Percentiles rank a stretch among this genome's conserved stretches.
Evolutionary conservation across 192 early-diverging fungal genomes (phyloP).

Genomic region (Backusella liffmaniae): DNA sequence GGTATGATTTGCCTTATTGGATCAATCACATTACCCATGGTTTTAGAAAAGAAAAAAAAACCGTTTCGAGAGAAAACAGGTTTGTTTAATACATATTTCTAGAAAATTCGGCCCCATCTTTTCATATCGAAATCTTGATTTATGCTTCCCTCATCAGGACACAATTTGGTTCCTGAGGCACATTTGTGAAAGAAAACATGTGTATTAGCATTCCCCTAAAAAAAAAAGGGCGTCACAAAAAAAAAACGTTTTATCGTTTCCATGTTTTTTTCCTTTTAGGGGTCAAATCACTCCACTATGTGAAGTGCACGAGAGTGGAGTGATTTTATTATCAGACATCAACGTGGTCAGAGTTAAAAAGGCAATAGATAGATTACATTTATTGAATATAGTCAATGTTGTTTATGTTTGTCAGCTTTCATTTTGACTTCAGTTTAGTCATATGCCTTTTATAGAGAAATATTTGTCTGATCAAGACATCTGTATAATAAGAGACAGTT

Average conservation of each 20-base stretch:
- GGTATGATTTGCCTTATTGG: neutral
- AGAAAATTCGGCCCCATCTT: neutral
- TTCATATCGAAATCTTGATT: neutral
- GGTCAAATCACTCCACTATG: neutral
- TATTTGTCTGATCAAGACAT: too few species aligned
- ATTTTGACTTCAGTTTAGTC: too few species aligned
- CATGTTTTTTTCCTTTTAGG: neutral
- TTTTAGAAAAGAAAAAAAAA: neutral
- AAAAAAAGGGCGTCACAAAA: neutral
- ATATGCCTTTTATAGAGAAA: too few species aligned
- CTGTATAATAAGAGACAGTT: too few species aligned
- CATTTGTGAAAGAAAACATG: neutral
- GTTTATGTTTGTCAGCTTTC: too few species aligned
- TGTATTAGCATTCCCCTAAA: neutral
- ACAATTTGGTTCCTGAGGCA: neutral
- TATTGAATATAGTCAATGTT: too few species aligned
- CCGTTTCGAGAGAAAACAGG: neutral
- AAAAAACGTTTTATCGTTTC: neutral
- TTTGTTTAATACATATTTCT: too few species aligned
- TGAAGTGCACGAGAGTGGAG: neutral
- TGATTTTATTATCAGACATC: neutral
- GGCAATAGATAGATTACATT: neutral
- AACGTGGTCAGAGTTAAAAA: neutral
- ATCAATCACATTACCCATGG: neutral
- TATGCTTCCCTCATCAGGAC: neutral